Percentiles rank a stretch among this genome's conserved stretches.
Evolutionary conservation across 1,139 yeast genomes (phyloP).

Genomic region (Pichia inconspicua): DNA sequence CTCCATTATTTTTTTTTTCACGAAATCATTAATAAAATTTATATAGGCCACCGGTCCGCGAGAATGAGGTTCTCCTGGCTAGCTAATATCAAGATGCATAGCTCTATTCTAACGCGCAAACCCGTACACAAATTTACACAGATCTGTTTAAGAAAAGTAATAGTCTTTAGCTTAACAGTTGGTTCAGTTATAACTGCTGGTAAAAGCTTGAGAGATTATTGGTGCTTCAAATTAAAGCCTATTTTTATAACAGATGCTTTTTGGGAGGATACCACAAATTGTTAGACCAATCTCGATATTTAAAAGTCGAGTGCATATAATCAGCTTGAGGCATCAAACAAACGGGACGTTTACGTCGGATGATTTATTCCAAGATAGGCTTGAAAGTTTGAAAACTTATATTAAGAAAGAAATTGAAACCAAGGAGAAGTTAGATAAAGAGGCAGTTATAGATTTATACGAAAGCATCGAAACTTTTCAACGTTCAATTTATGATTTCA

Average conservation of each 20-base stretch:
- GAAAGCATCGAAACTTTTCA: constrained; percentile 18
- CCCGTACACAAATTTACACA: too few species aligned
- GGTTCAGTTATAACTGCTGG: too few species aligned
- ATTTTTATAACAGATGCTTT: too few species aligned
- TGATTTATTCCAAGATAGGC: constrained; percentile 15
- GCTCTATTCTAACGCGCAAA: too few species aligned
- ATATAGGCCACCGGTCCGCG: too few species aligned
- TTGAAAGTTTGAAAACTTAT: constrained; percentile 13
- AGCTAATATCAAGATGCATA: too few species aligned
- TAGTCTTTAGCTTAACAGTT: too few species aligned
- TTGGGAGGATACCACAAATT: not conserved
- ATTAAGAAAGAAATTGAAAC: constrained; percentile 11
- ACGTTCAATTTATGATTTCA: constrained; percentile 18
- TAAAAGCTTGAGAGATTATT: too few species aligned
- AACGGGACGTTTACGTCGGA: constrained; percentile 13
- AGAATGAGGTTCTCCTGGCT: too few species aligned
- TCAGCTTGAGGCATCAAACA: constrained; percentile 6
- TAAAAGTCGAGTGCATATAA: not conserved
- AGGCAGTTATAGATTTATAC: constrained; percentile 3
- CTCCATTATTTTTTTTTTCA: not conserved
- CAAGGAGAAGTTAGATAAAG: not conserved
- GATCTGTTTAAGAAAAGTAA: too few species aligned
- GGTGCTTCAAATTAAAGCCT: too few species aligned
- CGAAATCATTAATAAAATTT: too few species aligned
- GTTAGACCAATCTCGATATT: not conserved